These are phyloP conservation scores for Kodamaea fukazawae DNA, from an alignment of 805 yeast species.

Conservation along the genomic window DNA sequence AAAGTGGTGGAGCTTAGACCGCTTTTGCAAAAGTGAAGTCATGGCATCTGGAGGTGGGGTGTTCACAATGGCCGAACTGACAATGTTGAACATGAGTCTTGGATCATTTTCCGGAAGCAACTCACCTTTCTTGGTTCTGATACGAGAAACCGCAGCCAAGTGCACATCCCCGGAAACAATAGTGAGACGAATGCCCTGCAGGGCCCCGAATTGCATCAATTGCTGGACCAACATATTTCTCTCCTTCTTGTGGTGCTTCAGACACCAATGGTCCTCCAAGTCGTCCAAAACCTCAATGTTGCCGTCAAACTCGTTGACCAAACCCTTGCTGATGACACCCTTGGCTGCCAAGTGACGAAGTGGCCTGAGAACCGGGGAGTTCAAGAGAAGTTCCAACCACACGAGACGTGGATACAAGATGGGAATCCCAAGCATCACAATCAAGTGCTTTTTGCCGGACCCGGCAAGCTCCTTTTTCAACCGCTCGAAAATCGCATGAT, in stretches of 20 bases:
- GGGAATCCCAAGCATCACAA: slow-evolving; percentile 90
- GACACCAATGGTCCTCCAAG: slow-evolving; percentile 96
- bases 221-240: slow-evolving; percentile 65
- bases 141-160: slow-evolving; percentile 77
- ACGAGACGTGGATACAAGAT: slow-evolving; percentile 92
- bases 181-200: slow-evolving; percentile 68
- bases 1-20: slow-evolving; percentile 68
- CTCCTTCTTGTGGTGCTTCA: slow-evolving; percentile 80
- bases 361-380: slow-evolving; percentile 59
- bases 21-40: slow-evolving; percentile 67
- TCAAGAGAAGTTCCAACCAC: slow-evolving; percentile 78
- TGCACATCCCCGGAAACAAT: slow-evolving; percentile 94
- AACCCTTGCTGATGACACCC: slow-evolving; percentile 61
- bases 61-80: slow-evolving; percentile 87
- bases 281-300: slow-evolving; percentile 89
- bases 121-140: slow-evolving; percentile 49
- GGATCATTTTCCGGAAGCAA: slow-evolving; percentile 64
- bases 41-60: slow-evolving; percentile 90
- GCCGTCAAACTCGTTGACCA: slow-evolving; percentile 91
- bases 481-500: slow-evolving; percentile 59
- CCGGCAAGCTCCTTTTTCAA: slow-evolving; percentile 53
- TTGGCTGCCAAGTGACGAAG: slow-evolving; percentile 55
- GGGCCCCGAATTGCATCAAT: slow-evolving; percentile 65
- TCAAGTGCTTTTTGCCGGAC: slow-evolving; percentile 66
- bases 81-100: slow-evolving; percentile 74